Percentiles rank a stretch among this genome's conserved stretches.
Conservation (phyloP, 2,329 filamentous ascomycete species). For the Parastagonospora nodorum region DNA sequence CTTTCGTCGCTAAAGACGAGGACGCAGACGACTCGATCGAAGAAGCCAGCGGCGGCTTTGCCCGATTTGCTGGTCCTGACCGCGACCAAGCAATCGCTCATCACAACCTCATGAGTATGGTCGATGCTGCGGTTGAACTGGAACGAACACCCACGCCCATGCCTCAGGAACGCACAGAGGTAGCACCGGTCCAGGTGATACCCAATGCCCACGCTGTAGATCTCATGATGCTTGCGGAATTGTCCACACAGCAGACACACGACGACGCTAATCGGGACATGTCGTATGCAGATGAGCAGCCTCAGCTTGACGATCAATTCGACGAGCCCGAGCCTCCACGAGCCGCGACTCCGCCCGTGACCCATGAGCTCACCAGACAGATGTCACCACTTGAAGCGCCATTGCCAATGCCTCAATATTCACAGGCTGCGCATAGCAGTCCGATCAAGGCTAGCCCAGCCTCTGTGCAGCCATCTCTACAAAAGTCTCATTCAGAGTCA, state of each 20-base stretch:
- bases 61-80: constrained; percentile 47
- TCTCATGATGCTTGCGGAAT: constrained; percentile 45
- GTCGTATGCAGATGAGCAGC: neutral
- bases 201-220: constrained; percentile 50
- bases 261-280: constrained; percentile 2
- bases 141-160: constrained; percentile 37
- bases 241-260: constrained; percentile 35
- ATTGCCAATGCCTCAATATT: constrained; percentile 15
- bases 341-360: constrained; percentile 16
- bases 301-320: constrained; percentile 7
- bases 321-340: constrained; percentile 9
- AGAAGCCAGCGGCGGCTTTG: constrained; percentile 42
- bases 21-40: constrained; percentile 42
- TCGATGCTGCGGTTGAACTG: constrained; percentile 41
- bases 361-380: constrained; percentile 17
- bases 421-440: constrained; percentile 25
- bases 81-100: constrained; percentile 48
- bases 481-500: constrained; percentile 8
- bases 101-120: constrained; percentile 43
- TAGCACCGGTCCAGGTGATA: constrained; percentile 28
- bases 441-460: constrained; percentile 16
- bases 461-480: constrained; percentile 5
- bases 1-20: constrained; percentile 34
- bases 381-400: constrained; percentile 22
- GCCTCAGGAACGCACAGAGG: constrained; percentile 5